Base-by-base conservation (phyloP, 2,329 filamentous ascomycete species). In the Phialemoniopsis sp. region DNA sequence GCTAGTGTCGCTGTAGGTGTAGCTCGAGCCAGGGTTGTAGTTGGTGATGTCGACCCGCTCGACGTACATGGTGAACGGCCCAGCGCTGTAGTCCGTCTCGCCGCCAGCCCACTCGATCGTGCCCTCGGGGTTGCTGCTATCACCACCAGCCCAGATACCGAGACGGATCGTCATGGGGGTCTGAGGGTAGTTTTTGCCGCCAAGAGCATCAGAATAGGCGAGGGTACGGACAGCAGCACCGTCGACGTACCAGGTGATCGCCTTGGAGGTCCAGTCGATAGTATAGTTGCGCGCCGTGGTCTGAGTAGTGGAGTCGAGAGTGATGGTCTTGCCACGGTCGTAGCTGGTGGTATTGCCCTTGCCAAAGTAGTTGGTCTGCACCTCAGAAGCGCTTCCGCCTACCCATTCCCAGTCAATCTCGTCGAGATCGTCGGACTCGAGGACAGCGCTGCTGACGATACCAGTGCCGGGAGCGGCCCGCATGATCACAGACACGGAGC, bases 181-280 rank as follows among this genome's bases (percentile, higher is more conserved):
- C 49, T 81, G 77, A 1, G 77, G 77, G 57, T 66, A 82, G 55
- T 70, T 73, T 41, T 66, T 60, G 34, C 75, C 76, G 36, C 62
- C 64, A 32, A 63, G 49, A 16, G 66, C 60, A 46, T 73, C 72
- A 34, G 53, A 64, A 50, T 68, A 74, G 31, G 61, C 59, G 15
- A 76, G 57, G 1, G 68, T 73, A 39, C 76, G 68, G 32, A 78
- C 63, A 7, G 70, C 62, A 10, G 60, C 64, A 49, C 72, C 72
- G 49, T 85, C 80, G 40, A 84, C 76, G 47, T 65, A 63, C 69
- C 70, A 81, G 42, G 67, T 62, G 26, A 78, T 56, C 28, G 60
- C 50, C 17, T 72, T 68, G 4, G 62, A 50, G n/a, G 68, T 77
- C 76, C 76, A 80, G 56, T 76, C 68, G 19, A 79, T 53, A 6